Evolutionary conservation across 2,329 filamentous ascomycete genomes (phyloP).

Genomic region (Elsinoe perseae): DNA sequence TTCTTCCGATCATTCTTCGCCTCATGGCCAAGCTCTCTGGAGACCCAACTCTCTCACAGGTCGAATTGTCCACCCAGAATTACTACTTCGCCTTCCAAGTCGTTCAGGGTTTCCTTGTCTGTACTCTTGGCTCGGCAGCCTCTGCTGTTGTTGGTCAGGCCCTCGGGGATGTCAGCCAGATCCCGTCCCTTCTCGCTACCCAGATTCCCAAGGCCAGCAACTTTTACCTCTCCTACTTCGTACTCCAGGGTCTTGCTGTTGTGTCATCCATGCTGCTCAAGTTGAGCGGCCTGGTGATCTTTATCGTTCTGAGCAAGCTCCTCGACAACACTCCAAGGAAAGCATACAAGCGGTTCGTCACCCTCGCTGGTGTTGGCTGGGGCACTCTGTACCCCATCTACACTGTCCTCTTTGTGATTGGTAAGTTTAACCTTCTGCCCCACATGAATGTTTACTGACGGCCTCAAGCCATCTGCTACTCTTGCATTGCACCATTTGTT

Average conservation of each 20-base stretch:
- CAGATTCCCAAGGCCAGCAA: conserved; percentile 72
- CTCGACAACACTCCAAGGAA: conserved; percentile 71
- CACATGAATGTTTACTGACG: not conserved
- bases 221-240: conserved; percentile 92
- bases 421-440: conserved; percentile 34
- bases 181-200: conserved; percentile 26
- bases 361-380: conserved; percentile 67
- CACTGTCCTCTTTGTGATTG: conserved; percentile 72
- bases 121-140: conserved; percentile 74
- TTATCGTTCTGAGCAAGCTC: conserved; percentile 64
- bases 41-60: conserved; percentile 66
- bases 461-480: conserved; percentile 63
- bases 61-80: conserved; percentile 85
- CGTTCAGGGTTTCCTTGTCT: conserved; percentile 83
- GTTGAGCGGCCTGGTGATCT: conserved; percentile 63
- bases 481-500: conserved; percentile 77
- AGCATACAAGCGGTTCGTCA: conserved; percentile 71
- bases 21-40: conserved; percentile 67
- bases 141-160: conserved; percentile 50
- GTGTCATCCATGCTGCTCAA: conserved; percentile 69
- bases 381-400: conserved; percentile 75
- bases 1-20: conserved; percentile 76
- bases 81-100: conserved; percentile 88
- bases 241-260: conserved; percentile 80
- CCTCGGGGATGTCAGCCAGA: conserved; percentile 3